Evolutionary conservation across 2,329 filamentous ascomycete species (phyloP).

Genomic region (Cytospora paraplurivora): DNA sequence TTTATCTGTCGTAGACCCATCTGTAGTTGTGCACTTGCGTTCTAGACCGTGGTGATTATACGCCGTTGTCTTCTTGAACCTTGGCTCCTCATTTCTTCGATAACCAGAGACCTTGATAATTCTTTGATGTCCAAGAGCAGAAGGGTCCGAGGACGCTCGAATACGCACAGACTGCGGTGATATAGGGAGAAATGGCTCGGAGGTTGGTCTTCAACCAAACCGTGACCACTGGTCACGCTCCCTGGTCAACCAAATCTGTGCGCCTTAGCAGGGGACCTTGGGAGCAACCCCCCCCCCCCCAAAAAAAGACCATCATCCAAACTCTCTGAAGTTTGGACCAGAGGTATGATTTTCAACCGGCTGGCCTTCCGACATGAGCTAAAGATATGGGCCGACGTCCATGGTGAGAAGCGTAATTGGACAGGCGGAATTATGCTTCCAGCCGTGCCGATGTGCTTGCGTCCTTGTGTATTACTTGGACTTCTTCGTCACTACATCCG

Average conservation of each 20-base stretch:
- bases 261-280: too few species aligned
- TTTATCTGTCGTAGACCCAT: background rate
- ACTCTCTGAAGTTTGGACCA: background rate
- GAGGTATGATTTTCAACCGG: background rate
- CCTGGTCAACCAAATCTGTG: too few species aligned
- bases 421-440: background rate
- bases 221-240: too few species aligned
- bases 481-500: conserved; percentile 17
- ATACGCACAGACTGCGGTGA: too few species aligned
- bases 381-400: background rate
- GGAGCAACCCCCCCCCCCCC: too few species aligned
- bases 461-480: conserved; percentile 7
- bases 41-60: background rate
- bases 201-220: too few species aligned
- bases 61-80: background rate
- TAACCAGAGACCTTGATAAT: too few species aligned
- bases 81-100: background rate
- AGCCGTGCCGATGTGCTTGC: too few species aligned
- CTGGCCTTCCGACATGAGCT: background rate
- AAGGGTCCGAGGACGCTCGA: too few species aligned
- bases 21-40: background rate
- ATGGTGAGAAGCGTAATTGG: background rate
- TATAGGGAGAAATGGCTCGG: too few species aligned
- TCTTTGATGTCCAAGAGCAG: too few species aligned
- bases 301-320: too few species aligned